Evolutionary conservation across 2,329 filamentous ascomycete genomes (phyloP).

Genomic region (Exophiala bonariae): DNA sequence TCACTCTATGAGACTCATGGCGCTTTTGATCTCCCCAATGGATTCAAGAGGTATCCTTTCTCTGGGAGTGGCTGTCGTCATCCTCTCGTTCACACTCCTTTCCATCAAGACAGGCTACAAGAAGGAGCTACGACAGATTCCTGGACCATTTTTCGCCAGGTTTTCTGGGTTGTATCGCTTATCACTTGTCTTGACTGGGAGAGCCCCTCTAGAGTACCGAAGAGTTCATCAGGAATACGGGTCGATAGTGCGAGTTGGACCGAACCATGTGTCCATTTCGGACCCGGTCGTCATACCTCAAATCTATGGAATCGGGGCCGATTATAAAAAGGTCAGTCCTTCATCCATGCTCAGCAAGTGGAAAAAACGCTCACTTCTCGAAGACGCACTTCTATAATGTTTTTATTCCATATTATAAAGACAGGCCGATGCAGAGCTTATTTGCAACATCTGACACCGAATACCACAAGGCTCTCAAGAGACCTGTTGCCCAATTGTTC

Average conservation of each 20-base stretch:
- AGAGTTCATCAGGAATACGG: constrained; percentile 14
- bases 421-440: constrained; percentile 8
- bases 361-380: background rate
- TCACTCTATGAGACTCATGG: too few species aligned
- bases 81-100: too few species aligned
- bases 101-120: too few species aligned
- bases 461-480: constrained; percentile 21
- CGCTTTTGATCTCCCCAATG: too few species aligned
- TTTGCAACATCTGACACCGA: constrained; percentile 14
- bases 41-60: too few species aligned
- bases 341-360: too few species aligned
- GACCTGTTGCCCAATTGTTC: constrained; percentile 45
- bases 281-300: constrained; percentile 16
- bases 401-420: constrained; percentile 6
- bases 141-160: constrained; percentile 68
- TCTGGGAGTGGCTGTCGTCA: too few species aligned
- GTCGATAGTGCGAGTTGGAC: constrained; percentile 14
- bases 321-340: constrained; percentile 9
- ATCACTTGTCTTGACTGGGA: constrained; percentile 3
- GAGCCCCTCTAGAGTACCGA: constrained; percentile 2
- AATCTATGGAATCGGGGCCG: constrained; percentile 17
- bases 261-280: constrained; percentile 17
- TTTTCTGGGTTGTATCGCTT: constrained; percentile 74
- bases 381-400: constrained; percentile 7
- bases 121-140: constrained; percentile 33